Evolutionary conservation across 2,329 filamentous ascomycete genomes (phyloP).

Genomic region (Diaporthe sp.): DNA sequence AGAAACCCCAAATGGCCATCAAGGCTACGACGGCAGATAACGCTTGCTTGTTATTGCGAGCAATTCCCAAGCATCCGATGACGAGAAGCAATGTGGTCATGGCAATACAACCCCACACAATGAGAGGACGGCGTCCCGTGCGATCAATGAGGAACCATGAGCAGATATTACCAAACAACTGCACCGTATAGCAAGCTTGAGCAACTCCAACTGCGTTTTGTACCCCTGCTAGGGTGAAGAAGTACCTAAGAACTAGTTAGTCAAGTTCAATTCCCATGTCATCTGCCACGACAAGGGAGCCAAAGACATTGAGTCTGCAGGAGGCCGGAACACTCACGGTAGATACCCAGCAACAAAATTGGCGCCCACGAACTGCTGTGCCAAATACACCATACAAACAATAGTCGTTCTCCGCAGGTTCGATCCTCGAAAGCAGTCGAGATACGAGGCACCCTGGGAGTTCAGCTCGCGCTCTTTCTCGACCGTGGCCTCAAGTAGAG

Average conservation of each 20-base stretch:
- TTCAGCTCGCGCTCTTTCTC: constrained; percentile 14
- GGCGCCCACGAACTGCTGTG: background rate
- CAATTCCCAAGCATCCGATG: background rate
- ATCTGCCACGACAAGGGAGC: background rate
- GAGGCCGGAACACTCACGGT: background rate
- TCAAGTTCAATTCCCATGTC: background rate
- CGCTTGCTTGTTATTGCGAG: background rate
- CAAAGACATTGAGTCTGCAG: background rate
- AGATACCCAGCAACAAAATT: constrained; percentile 10
- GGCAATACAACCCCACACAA: background rate
- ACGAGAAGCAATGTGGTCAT: constrained; percentile 6
- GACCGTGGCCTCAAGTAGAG: background rate
- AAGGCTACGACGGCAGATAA: background rate
- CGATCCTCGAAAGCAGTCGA: constrained; percentile 1
- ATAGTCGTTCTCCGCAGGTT: background rate
- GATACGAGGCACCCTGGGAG: background rate
- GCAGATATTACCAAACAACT: constrained; percentile 1
- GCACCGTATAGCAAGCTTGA: constrained; percentile 1
- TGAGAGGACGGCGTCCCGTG: background rate
- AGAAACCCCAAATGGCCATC: constrained; percentile 9
- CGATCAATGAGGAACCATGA: constrained; percentile 16
- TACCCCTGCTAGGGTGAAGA: background rate
- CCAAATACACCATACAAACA: background rate
- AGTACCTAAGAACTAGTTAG: background rate
- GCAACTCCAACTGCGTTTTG: constrained; percentile 5